Conservation (phyloP, 108 stramenopile genomes). For the Fistulifera solaris region DNA sequence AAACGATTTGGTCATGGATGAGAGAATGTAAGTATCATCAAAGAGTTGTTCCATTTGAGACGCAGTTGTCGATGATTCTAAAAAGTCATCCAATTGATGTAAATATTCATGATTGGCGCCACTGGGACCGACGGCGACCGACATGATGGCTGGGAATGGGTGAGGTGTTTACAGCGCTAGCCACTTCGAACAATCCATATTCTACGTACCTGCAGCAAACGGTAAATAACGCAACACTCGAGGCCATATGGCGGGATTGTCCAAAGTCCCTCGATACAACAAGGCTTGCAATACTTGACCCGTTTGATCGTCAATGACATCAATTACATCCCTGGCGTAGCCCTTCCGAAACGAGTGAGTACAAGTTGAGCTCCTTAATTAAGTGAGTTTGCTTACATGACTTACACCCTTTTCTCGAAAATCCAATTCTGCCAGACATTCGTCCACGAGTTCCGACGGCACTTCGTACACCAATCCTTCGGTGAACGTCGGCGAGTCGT, state of each 20-base stretch:
- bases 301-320: slow-evolving; percentile 65
- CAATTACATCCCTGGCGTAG: slow-evolving; percentile 71
- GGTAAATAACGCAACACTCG: slow-evolving; percentile 48
- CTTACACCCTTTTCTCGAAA: slow-evolving; percentile 74
- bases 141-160: slow-evolving; percentile 54
- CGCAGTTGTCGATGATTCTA: slow-evolving; percentile 20
- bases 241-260: slow-evolving; percentile 80
- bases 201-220: slow-evolving; percentile 46
- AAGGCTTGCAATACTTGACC: slow-evolving; percentile 50
- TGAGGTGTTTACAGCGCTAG: too few species aligned
- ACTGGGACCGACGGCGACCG: slow-evolving; percentile 56
- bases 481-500: slow-evolving; percentile 33
- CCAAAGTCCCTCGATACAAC: slow-evolving; percentile 73
- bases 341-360: too few species aligned
- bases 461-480: slow-evolving; percentile 69
- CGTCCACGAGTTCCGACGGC: slow-evolving; percentile 49
- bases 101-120: slow-evolving; percentile 60
- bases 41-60: slow-evolving; percentile 12
- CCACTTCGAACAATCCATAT: too few species aligned
- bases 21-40: slow-evolving; percentile 35
- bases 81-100: slow-evolving; percentile 40
- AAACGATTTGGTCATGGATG: slow-evolving; percentile 43
- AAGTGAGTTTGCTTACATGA: slow-evolving; percentile 6
- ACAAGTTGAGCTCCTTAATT: too few species aligned
- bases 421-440: slow-evolving; percentile 76